These are phyloP conservation scores for Mikania micrantha DNA, from an alignment of 129 eudicot species.

Conservation along the genomic window DNA sequence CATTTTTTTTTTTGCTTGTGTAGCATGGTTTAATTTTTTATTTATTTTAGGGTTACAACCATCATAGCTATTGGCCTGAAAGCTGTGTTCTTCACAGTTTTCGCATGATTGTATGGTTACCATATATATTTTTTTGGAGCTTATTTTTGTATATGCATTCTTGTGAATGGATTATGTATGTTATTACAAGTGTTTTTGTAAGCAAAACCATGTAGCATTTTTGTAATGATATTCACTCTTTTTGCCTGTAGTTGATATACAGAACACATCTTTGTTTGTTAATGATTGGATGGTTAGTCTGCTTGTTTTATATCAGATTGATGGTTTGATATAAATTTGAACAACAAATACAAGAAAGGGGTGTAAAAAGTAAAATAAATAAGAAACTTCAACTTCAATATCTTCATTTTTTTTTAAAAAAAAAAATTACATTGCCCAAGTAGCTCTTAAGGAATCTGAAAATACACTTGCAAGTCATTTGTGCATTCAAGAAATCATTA, in stretches of 20 bases:
- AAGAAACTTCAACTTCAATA: too few species aligned
- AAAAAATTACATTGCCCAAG: too few species aligned
- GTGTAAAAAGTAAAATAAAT: too few species aligned
- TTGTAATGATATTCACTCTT: neutral
- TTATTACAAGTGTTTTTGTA: neutral
- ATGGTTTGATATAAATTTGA: too few species aligned
- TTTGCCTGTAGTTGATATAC: neutral
- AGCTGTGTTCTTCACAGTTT: neutral
- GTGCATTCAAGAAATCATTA: too few species aligned
- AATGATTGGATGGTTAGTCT: neutral
- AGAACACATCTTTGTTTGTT: neutral
- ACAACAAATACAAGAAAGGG: too few species aligned
- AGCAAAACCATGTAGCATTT: neutral
- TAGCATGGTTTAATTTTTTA: constrained; percentile 19
- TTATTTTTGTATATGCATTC: neutral
- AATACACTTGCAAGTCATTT: too few species aligned
- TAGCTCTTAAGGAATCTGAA: too few species aligned
- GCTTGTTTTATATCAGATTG: too few species aligned
- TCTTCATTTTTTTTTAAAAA: too few species aligned
- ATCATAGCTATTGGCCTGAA: neutral
- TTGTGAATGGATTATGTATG: constrained; percentile 1
- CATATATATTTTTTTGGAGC: neutral
- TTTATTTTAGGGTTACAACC: constrained; percentile 1
- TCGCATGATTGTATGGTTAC: neutral
- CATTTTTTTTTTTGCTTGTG: too few species aligned